A percentile compares a stretch with the other conserved stretches of the same genome.
phyloP scores from a whole-genome alignment of 225 moss, liverwort and hornwort genomes.

The Sphagnum contortum region DNA sequence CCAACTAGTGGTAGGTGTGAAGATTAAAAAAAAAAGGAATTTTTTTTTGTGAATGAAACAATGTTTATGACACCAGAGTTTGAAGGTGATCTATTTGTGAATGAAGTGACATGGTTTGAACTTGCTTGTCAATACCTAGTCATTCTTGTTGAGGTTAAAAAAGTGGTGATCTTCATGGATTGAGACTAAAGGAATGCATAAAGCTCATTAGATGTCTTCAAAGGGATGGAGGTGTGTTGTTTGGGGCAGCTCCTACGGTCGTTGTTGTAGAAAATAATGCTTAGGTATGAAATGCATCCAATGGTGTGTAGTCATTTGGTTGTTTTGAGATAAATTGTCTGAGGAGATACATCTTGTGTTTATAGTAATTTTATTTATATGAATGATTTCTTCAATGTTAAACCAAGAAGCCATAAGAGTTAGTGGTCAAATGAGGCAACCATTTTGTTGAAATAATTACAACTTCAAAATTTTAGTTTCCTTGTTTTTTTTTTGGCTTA shows the following conservation, averaged over 20 bases:
- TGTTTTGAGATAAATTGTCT: no score
- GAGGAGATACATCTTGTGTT: no score
- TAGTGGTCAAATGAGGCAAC: no score
- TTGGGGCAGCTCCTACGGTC: constrained; percentile 79
- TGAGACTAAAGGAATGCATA: constrained; percentile 57
- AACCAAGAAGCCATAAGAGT: no score
- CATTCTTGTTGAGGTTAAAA: constrained; percentile 46
- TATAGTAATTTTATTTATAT: no score
- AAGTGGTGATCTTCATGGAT: constrained; percentile 59
- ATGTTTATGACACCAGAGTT: constrained; percentile 41
- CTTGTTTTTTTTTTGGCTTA: no score
- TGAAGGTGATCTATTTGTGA: constrained; percentile 63
- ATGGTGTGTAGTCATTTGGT: no score
- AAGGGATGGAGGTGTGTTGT: constrained; percentile 95
- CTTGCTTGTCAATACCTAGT: constrained; percentile 77
- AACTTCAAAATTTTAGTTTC: no score
- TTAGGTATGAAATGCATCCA: constrained; percentile 87
- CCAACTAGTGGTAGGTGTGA: no score
- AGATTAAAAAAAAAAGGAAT: no score
- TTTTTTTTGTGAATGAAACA: constrained; percentile 43
- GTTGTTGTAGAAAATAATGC: constrained; percentile 96
- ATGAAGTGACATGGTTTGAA: constrained; percentile 96
- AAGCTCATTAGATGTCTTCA: constrained; percentile 84
- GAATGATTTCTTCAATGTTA: no score
- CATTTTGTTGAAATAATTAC: no score